phyloP scores from a whole-genome alignment of 2,329 filamentous ascomycete species.

The Rutstroemia sp. region DNA sequence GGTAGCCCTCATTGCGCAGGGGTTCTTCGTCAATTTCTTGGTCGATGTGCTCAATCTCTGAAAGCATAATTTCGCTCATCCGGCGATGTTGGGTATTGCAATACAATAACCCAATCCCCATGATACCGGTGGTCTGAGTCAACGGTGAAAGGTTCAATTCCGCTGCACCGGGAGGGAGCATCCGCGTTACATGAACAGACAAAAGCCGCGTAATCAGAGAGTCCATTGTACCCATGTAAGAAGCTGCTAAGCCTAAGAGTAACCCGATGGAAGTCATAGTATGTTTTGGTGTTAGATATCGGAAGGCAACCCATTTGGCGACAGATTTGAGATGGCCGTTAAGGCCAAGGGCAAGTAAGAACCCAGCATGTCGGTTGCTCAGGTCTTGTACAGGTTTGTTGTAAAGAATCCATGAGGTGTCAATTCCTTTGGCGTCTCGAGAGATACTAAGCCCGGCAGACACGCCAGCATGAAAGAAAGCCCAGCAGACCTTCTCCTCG shows the following conservation, averaged over 20 bases:
- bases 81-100: slow-evolving; percentile 92
- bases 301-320: slow-evolving; percentile 98
- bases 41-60: slow-evolving; percentile 86
- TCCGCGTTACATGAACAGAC: slow-evolving; percentile 91
- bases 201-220: slow-evolving; percentile 86
- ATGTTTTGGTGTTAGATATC: slow-evolving; percentile 97
- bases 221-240: slow-evolving; percentile 96
- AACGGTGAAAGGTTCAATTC: slow-evolving; percentile 89
- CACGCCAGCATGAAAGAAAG: slow-evolving; percentile 95
- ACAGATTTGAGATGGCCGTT: slow-evolving; percentile 92
- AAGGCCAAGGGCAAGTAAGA: slow-evolving; percentile 80
- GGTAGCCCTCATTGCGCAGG: slow-evolving; percentile 89
- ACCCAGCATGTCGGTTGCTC: slow-evolving; percentile 93
- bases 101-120: slow-evolving; percentile 94
- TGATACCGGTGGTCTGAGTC: slow-evolving; percentile 91
- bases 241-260: slow-evolving; percentile 85
- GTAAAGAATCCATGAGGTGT: slow-evolving; percentile 98
- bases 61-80: slow-evolving; percentile 99
- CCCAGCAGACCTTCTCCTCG: slow-evolving; percentile 97
- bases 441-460: slow-evolving; percentile 91
- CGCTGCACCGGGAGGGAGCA: slow-evolving; percentile 86
- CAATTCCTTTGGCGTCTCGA: slow-evolving; percentile 81
- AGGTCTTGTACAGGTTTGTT: slow-evolving; percentile 85
- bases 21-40: slow-evolving; percentile 74
- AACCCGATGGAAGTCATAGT: slow-evolving; percentile 98